phyloP scores from a whole-genome alignment of 2,329 filamentous ascomycete species.

The Sarocladiaceae sp. region DNA sequence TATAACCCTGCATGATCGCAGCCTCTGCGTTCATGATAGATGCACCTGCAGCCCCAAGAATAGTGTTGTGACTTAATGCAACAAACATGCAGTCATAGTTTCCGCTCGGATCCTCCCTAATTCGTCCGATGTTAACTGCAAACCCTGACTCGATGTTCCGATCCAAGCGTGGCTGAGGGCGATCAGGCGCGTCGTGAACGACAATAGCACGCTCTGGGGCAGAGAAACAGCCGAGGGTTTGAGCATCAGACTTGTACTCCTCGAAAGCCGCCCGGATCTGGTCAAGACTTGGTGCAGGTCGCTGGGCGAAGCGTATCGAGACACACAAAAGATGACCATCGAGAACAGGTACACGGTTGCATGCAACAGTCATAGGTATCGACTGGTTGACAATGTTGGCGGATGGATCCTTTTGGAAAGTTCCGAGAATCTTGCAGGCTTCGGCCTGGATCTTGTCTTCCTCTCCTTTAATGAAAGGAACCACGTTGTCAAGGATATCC shows the following conservation, averaged over 20 bases:
- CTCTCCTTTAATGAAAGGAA: slow-evolving; percentile 89
- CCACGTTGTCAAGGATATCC: slow-evolving; percentile 95
- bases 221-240: slow-evolving; percentile 79
- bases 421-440: slow-evolving; percentile 88
- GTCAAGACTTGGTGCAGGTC: slow-evolving; percentile 69
- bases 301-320: slow-evolving; percentile 73
- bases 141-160: slow-evolving; percentile 82
- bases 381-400: slow-evolving; percentile 70
- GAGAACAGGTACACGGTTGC: slow-evolving; percentile 90
- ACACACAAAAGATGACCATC: slow-evolving; percentile 97
- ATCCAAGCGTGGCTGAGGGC: slow-evolving; percentile 88
- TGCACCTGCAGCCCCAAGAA: not conserved
- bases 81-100: slow-evolving; percentile 96
- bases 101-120: slow-evolving; percentile 79
- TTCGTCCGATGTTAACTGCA: slow-evolving; percentile 82
- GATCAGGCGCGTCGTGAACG: slow-evolving; percentile 84
- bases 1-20: not conserved
- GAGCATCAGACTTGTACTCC: slow-evolving; percentile 76
- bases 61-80: slow-evolving; percentile 73
- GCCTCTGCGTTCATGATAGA: not conserved
- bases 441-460: slow-evolving; percentile 96
- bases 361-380: slow-evolving; percentile 60
- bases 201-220: slow-evolving; percentile 78
- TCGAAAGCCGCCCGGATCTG: slow-evolving; percentile 76
- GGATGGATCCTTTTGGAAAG: slow-evolving; percentile 74